These are phyloP conservation scores for Odontarrhena argentea DNA, from an alignment of 345 rosid species.

Conservation along the genomic window DNA sequence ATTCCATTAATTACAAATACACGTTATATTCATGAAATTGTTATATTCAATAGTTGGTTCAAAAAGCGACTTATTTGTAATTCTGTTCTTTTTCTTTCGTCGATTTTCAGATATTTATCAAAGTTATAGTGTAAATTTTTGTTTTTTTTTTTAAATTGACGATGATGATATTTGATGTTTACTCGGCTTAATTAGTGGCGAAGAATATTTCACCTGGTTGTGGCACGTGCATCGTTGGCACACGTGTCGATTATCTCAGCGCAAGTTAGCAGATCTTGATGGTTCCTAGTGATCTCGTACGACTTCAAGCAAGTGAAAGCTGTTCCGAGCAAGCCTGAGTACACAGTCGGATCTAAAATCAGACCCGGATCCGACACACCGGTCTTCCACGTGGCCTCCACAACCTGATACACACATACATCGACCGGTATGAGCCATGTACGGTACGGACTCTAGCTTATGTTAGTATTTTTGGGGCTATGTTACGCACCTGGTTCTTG, in stretches of 20 bases:
- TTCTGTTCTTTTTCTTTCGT: neutral
- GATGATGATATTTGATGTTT: neutral
- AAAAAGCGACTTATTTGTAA: neutral
- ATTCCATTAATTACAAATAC: neutral
- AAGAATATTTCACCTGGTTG: slow-evolving; percentile 55
- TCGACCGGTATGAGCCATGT: neutral
- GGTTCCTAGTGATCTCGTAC: slow-evolving; percentile 62
- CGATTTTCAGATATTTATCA: neutral
- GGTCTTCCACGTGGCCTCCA: slow-evolving; percentile 63
- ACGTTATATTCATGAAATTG: slow-evolving; percentile 8
- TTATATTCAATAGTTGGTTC: neutral
- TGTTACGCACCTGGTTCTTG: slow-evolving; percentile 62
- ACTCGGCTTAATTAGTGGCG: slow-evolving; percentile 1
- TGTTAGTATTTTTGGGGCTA: neutral
- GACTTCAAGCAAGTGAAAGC: slow-evolving; percentile 82
- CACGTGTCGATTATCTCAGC: slow-evolving; percentile 71
- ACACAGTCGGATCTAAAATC: slow-evolving; percentile 64
- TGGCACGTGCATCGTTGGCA: slow-evolving; percentile 46
- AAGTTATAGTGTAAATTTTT: neutral
- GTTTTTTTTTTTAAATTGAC: neutral
- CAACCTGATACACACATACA: slow-evolving; percentile 47
- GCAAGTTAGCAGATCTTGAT: slow-evolving; percentile 56
- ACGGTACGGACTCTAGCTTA: slow-evolving; percentile 3
- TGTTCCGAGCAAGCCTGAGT: slow-evolving; percentile 76
- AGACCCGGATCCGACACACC: slow-evolving; percentile 28